Percentiles rank a stretch among this genome's conserved stretches.
phyloP scores from a whole-genome alignment of 2,329 filamentous ascomycete species.

The Knufia fluminis region DNA sequence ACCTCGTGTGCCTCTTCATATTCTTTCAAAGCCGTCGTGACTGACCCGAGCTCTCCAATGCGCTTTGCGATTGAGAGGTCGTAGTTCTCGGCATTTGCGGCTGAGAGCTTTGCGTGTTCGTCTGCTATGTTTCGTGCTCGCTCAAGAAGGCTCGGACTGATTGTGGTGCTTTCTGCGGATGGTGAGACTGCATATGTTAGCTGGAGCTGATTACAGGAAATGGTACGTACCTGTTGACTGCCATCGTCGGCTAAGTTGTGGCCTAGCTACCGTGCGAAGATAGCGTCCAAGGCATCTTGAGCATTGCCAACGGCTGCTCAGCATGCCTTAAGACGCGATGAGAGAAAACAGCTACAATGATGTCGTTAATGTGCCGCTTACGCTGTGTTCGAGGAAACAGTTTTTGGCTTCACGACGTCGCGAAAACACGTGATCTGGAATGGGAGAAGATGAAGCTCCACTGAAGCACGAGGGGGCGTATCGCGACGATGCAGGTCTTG shows the following conservation, averaged over 20 bases:
- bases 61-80: conserved; percentile 49
- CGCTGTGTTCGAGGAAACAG: not conserved
- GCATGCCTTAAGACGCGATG: conserved; percentile 28
- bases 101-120: conserved; percentile 47
- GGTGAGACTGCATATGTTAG: conserved; percentile 14
- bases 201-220: conserved; percentile 12
- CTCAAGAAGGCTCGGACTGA: conserved; percentile 48
- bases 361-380: not conserved
- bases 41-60: conserved; percentile 43
- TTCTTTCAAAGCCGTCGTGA: conserved; percentile 44
- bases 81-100: conserved; percentile 45
- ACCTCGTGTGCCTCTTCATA: conserved; percentile 53
- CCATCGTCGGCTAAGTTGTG: conserved; percentile 14
- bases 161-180: conserved; percentile 23
- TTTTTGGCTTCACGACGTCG: conserved; percentile 2
- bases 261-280: conserved; percentile 27
- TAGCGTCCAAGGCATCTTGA: conserved; percentile 37
- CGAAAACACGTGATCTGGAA: conserved; percentile 5
- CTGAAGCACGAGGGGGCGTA: no score
- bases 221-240: conserved; percentile 22
- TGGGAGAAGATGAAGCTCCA: no score
- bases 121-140: conserved; percentile 46
- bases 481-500: no score
- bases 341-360: not conserved
- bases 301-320: conserved; percentile 37